Percentiles rank a stretch among this genome's conserved stretches.
phyloP scores from a whole-genome alignment of 1,284 basidiomycete species.

The Ceratobasidium sp. region DNA sequence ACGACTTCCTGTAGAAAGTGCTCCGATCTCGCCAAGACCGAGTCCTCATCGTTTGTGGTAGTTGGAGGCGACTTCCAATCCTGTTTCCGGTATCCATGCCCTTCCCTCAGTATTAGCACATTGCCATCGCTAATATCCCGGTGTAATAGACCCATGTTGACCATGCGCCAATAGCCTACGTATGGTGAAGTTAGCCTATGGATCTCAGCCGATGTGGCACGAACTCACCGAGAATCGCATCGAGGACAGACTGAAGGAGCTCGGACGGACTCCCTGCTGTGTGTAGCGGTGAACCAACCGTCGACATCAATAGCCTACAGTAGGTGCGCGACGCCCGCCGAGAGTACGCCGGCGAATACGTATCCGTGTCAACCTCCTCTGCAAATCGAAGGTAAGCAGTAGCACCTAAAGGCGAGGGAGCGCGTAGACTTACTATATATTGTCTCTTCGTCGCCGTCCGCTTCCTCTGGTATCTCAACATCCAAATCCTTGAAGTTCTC shows the following conservation, averaged over 20 bases:
- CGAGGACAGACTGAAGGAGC: slow-evolving; percentile 1
- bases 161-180: slow-evolving; percentile 29
- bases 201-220: too few relatives aligned
- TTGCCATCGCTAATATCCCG: slow-evolving; percentile 41
- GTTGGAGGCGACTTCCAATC: neutral
- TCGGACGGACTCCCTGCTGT: neutral
- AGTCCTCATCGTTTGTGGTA: neutral
- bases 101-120: slow-evolving; percentile 17
- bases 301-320: slow-evolving; percentile 22
- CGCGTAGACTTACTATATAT: neutral
- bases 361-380: neutral
- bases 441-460: neutral
- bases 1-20: neutral
- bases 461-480: neutral
- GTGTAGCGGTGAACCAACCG: slow-evolving; percentile 5
- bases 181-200: neutral
- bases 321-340: neutral
- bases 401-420: neutral
- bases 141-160: slow-evolving; percentile 23
- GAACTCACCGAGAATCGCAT: slow-evolving; percentile 25
- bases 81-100: neutral
- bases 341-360: neutral
- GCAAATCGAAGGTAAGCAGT: neutral
- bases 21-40: neutral
- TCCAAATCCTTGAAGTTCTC: neutral